Evolutionary conservation across 208 protist species (phyloP).

Genomic region (Trichomonas tenax): DNA sequence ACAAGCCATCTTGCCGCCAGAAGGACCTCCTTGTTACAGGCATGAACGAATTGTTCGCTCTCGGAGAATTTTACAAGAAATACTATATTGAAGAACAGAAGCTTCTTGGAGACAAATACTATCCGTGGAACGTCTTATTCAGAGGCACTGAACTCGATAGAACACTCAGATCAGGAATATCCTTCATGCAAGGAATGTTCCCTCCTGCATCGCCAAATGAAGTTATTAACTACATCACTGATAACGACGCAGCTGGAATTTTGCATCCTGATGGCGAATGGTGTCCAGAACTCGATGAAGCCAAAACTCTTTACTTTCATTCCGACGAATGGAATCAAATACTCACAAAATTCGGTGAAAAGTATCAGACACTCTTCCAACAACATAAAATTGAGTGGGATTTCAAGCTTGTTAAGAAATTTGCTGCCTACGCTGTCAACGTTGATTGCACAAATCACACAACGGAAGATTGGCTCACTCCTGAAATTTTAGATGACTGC

Average conservation of each 20-base stretch:
- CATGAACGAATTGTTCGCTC: not conserved
- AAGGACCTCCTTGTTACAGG: not conserved
- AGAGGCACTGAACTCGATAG: not conserved
- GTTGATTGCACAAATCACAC: not conserved
- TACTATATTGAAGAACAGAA: not conserved
- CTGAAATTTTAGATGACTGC: not conserved
- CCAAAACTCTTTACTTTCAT: not conserved
- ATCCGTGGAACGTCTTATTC: not conserved
- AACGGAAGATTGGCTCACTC: not conserved
- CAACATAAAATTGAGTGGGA: not conserved
- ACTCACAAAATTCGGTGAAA: not conserved
- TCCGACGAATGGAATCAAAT: not conserved
- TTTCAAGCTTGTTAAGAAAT: not conserved
- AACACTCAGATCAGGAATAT: not conserved
- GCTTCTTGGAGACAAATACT: not conserved
- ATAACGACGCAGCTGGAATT: not conserved
- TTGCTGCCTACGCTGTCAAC: not conserved
- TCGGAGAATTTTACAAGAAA: not conserved
- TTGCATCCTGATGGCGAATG: not conserved
- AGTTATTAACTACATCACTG: not conserved
- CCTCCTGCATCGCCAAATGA: not conserved
- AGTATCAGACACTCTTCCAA: not conserved
- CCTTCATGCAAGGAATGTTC: not conserved
- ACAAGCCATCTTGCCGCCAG: not conserved
- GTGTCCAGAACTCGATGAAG: not conserved